Evolutionary conservation across 306 rosid species (phyloP), one percentile per base, ranked within the genome.

Genomic region (Senna tora): DNA sequence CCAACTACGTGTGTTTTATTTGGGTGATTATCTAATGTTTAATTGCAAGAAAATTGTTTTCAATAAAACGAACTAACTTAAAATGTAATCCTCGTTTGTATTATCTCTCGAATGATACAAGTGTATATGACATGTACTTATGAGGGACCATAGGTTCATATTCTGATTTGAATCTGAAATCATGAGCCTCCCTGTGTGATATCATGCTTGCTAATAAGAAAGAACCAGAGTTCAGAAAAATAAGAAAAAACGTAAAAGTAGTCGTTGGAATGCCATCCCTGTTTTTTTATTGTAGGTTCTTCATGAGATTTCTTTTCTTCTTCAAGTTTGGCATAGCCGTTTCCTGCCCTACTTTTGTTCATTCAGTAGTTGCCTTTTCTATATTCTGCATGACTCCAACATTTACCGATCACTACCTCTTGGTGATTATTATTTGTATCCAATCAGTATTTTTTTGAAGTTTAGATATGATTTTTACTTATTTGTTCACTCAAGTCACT

Each of bases 401-500:
- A 41, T 39, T 16, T 41, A 41, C 36, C 5, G 52, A 8, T 41
- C 13, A 2, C 51, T 39, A 63, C 21, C 17, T 17, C 69, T 5
- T 21, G 34, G 19, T 7, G 6, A 41, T 62, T 36, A 38, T 51
- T 39, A 28, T 49, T 51, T 38, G 50, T 41, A 50, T 41, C 25
- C 22, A 30, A 17, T 30, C 11, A 21, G 20, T 60, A 43, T 43
- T 17, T 30, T 55, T 65, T 4, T 66, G 32, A 22, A 13, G 39
- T 58, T 20, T 38, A 47, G 17, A 49, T 21, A 39, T 19, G 42
- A 20, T 49, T 77, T 39, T 64, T 63, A 57, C 58, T 56, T 70
- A 69, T n/a, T 21, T 12, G 34, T 60, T 70, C 1, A 14, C 19
- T 58, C 33, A 17, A 61, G 72, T 28, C 58, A 25, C 50, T 62